Conservation (phyloP, 2,329 filamentous ascomycete species). For the Alternaria panax region DNA sequence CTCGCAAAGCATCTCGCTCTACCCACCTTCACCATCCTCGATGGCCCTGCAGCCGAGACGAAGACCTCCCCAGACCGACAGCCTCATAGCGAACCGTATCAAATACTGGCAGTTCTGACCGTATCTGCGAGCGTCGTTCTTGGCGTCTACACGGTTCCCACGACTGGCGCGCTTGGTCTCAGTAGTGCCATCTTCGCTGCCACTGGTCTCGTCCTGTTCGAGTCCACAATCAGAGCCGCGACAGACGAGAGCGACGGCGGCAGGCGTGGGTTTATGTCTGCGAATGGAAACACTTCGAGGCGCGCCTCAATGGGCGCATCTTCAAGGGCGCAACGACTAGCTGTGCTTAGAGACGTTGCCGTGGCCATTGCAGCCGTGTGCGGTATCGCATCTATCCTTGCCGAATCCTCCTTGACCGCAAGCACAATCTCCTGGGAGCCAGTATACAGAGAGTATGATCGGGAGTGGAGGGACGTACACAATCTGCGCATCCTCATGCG, state of each 20-base stretch:
- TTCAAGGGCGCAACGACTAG: conserved; percentile 33
- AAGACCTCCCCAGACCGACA: conserved; percentile 22
- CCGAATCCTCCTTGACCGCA: conserved; percentile 38
- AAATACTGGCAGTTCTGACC: conserved; percentile 45
- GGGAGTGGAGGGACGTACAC: conserved; percentile 40
- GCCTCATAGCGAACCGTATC: conserved; percentile 30
- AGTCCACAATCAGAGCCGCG: conserved; percentile 40
- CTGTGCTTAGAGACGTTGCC: conserved; percentile 42
- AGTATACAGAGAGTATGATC: conserved; percentile 28
- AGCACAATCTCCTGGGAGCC: conserved; percentile 40
- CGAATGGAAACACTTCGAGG: conserved; percentile 43
- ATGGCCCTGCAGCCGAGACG: conserved; percentile 30
- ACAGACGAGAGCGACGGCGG: conserved; percentile 34
- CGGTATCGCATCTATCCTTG: conserved; percentile 35
- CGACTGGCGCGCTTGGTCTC: conserved; percentile 51
- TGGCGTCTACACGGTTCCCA: conserved; percentile 43
- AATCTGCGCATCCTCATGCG: conserved; percentile 35
- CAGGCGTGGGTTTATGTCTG: conserved; percentile 45
- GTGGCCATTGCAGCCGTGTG: conserved; percentile 35
- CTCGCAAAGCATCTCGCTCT: conserved; percentile 34
- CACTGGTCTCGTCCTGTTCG: conserved; percentile 52
- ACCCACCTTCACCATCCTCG: conserved; percentile 31
- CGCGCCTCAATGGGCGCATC: conserved; percentile 33
- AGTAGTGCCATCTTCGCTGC: conserved; percentile 53
- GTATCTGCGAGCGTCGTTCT: conserved; percentile 48